Evolutionary conservation across 2,329 filamentous ascomycete genomes (phyloP).

Genomic region (Colletotrichum caudatum): DNA sequence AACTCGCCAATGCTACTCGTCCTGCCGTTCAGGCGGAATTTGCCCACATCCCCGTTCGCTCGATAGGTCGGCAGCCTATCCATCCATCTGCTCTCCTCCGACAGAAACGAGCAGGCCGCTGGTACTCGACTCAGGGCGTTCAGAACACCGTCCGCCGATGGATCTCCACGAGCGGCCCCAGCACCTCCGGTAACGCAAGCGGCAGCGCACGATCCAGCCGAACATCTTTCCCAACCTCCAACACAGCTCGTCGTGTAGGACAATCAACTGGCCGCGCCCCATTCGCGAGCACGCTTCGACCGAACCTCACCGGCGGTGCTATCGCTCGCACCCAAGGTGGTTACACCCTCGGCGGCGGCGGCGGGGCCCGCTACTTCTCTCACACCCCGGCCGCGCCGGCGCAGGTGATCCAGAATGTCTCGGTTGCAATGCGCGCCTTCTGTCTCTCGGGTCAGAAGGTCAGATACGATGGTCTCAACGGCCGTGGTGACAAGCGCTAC

Average conservation of each 20-base stretch:
- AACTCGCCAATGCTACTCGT: conserved; percentile 59
- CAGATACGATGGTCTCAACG: conserved; percentile 82
- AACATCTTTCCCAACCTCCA: conserved; percentile 62
- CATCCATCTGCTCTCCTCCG: conserved; percentile 64
- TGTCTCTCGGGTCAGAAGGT: conserved; percentile 91
- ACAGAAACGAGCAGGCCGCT: conserved; percentile 61
- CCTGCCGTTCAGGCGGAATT: conserved; percentile 58
- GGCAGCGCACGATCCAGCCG: conserved; percentile 58
- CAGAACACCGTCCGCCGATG: conserved; percentile 63
- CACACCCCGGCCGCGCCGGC: conserved; percentile 87
- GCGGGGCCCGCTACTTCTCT: conserved; percentile 88
- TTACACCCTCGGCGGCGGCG: conserved; percentile 80
- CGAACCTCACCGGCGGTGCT: conserved; percentile 90
- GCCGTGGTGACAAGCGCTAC: conserved; percentile 82
- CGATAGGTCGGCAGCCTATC: conserved; percentile 61
- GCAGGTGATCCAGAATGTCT: conserved; percentile 96
- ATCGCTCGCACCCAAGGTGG: conserved; percentile 88
- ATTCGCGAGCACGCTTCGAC: conserved; percentile 88
- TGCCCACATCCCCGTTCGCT: conserved; percentile 60
- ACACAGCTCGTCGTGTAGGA: conserved; percentile 63
- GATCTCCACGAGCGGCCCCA: conserved; percentile 53
- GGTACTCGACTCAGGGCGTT: conserved; percentile 63
- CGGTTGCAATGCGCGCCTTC: conserved; percentile 90
- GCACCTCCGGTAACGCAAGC: conserved; percentile 45
- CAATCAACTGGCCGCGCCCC: conserved; percentile 81